Conservation (phyloP, 495 filamentous ascomycete genomes). For the Aspergillus funiculosus region DNA sequence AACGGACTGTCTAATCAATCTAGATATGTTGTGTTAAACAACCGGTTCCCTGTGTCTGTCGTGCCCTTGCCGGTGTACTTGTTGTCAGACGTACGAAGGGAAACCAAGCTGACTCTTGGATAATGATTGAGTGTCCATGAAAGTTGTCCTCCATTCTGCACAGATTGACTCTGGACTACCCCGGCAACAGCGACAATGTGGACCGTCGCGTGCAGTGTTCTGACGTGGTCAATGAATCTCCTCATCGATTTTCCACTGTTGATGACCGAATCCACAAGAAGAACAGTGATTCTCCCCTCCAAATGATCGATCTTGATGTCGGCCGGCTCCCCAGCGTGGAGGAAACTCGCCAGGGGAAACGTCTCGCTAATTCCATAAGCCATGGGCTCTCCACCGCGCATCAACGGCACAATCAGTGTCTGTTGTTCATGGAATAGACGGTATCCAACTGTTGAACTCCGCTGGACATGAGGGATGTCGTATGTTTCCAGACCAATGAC, state of each 20-base stretch:
- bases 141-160: constrained; percentile 26
- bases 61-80: constrained; percentile 47
- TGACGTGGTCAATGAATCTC: constrained; percentile 50
- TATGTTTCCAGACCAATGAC: constrained; percentile 51
- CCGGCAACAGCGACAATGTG: constrained; percentile 53
- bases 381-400: constrained; percentile 65
- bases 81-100: constrained; percentile 51
- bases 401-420: constrained; percentile 56
- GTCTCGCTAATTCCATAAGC: constrained; percentile 56
- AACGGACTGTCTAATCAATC: too few species aligned
- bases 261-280: constrained; percentile 60
- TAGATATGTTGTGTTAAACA: constrained; percentile 53
- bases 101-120: constrained; percentile 37
- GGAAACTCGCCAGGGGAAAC: constrained; percentile 49
- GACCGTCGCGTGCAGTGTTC: constrained; percentile 35
- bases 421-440: constrained; percentile 44
- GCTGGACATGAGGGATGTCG: constrained; percentile 51
- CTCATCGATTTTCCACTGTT: constrained; percentile 51
- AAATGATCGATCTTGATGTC: constrained; percentile 47
- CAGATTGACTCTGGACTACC: constrained; percentile 45
- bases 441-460: constrained; percentile 43
- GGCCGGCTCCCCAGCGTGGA: constrained; percentile 45
- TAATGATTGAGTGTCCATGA: constrained; percentile 23
- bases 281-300: constrained; percentile 31
- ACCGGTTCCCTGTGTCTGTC: constrained; percentile 54